phyloP scores from a whole-genome alignment of 306 rosid species.

The barrel medic (Medicago truncatula) region DNA sequence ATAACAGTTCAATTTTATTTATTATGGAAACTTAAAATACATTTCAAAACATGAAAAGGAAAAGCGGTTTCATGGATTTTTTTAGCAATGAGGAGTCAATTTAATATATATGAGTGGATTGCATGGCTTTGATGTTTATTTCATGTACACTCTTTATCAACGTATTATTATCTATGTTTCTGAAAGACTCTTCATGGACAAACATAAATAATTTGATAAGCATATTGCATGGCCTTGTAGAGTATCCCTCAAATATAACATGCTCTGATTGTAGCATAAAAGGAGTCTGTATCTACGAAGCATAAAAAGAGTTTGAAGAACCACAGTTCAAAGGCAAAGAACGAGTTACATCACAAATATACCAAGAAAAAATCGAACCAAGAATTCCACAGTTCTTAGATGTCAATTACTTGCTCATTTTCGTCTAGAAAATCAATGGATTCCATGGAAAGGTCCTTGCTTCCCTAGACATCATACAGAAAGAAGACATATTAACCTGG shows the following conservation, averaged over 20 bases:
- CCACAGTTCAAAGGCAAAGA: constrained; percentile 22
- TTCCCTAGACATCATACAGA: constrained; percentile 20
- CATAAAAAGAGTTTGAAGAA: constrained; percentile 21
- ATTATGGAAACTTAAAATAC: constrained; percentile 1
- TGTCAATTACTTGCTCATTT: constrained; percentile 75
- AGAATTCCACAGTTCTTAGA: constrained; percentile 33
- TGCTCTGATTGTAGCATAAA: constrained; percentile 23
- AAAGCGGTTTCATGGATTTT: not conserved
- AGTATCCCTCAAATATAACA: constrained; percentile 33
- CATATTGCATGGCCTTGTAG: constrained; percentile 12
- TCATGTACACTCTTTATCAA: not conserved
- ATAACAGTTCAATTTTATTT: not conserved
- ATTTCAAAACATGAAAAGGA: not conserved
- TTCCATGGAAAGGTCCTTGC: constrained; percentile 22
- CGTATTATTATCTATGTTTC: constrained; percentile 7
- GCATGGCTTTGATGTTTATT: not conserved
- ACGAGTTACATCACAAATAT: constrained; percentile 6
- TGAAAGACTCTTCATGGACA: constrained; percentile 10
- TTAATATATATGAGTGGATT: constrained; percentile 1
- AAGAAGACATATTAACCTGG: not conserved
- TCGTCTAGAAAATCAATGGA: constrained; percentile 55
- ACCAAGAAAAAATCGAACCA: not conserved
- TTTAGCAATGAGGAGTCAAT: constrained; percentile 1
- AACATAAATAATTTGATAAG: constrained; percentile 13
- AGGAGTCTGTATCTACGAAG: constrained; percentile 9